phyloP scores from a whole-genome alignment of 768 basidiomycete genomes.

The Russula compacta region DNA sequence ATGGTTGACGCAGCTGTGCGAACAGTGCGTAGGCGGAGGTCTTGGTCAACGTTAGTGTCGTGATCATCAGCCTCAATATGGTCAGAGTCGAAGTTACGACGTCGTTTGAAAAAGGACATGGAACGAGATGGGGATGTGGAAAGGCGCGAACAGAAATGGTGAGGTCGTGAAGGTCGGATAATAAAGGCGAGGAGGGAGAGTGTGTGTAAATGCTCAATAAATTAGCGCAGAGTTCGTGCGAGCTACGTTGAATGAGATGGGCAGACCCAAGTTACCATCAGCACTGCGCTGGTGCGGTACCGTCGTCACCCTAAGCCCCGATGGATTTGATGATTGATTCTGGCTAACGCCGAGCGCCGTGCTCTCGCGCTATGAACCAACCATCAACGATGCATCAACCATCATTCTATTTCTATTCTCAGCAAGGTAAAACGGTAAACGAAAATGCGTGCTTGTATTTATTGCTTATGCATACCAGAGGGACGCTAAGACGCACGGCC shows the following conservation, averaged over 20 bases:
- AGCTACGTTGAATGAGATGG: not conserved
- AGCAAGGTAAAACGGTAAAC: too few relatives aligned
- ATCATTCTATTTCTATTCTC: too few relatives aligned
- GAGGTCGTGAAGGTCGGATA: not conserved
- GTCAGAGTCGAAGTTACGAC: constrained; percentile 14
- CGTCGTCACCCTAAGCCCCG: not conserved
- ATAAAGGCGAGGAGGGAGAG: not conserved
- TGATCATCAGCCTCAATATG: constrained; percentile 48
- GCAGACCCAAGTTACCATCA: not conserved
- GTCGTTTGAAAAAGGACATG: constrained; percentile 18
- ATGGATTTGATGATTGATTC: too few relatives aligned
- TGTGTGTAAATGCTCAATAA: not conserved
- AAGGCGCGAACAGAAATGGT: not conserved
- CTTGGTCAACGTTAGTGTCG: constrained; percentile 67
- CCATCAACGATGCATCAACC: too few relatives aligned
- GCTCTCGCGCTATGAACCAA: too few relatives aligned
- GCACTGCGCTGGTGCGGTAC: not conserved
- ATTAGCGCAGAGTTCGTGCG: not conserved
- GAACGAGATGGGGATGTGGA: not conserved
- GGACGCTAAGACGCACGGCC: too few relatives aligned
- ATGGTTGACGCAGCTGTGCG: constrained; percentile 88
- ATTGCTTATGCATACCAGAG: too few relatives aligned
- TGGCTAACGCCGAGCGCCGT: too few relatives aligned
- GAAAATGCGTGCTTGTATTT: too few relatives aligned
- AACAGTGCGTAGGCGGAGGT: constrained; percentile 83